These are phyloP conservation scores for Macrocystidia cucumis DNA, from an alignment of 1,284 basidiomycete genomes.

Conservation along the genomic window DNA sequence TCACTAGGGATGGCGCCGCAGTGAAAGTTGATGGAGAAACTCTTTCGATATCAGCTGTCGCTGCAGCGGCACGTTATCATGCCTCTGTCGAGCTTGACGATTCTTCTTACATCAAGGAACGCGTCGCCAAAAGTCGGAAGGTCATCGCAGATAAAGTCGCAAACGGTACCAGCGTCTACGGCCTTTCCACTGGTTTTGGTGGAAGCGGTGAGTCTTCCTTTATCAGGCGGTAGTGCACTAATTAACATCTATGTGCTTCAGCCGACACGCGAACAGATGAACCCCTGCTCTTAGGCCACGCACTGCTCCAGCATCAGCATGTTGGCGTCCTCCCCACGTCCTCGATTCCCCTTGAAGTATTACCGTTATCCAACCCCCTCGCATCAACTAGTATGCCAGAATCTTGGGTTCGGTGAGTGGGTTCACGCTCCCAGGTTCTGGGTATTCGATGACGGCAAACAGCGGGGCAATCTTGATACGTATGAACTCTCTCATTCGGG, in stretches of 20 bases:
- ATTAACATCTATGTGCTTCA: conserved; percentile 28
- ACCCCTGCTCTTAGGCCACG: conserved; percentile 55
- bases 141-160: conserved; percentile 65
- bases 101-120: conserved; percentile 37
- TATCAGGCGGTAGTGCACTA: conserved; percentile 3
- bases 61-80: conserved; percentile 59
- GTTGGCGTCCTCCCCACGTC: conserved; percentile 55
- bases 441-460: conserved; percentile 1
- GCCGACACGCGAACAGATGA: conserved; percentile 39
- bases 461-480: conserved; percentile 77
- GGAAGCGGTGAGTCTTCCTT: conserved; percentile 53
- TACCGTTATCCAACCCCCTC: conserved; percentile 51
- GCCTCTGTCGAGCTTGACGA: conserved; percentile 45
- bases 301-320: conserved; percentile 75
- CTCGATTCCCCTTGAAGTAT: conserved; percentile 24
- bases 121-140: conserved; percentile 50
- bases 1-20: conserved; percentile 39
- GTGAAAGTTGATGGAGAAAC: conserved; percentile 63
- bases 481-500: conserved; percentile 78
- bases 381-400: conserved; percentile 68
- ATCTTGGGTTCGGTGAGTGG: conserved; percentile 59
- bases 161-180: conserved; percentile 65
- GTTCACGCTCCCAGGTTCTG: background rate
- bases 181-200: conserved; percentile 77
- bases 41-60: conserved; percentile 65